Evolutionary conservation across 495 filamentous ascomycete species (phyloP).

Genomic region (Annulohypoxylon moriforme): DNA sequence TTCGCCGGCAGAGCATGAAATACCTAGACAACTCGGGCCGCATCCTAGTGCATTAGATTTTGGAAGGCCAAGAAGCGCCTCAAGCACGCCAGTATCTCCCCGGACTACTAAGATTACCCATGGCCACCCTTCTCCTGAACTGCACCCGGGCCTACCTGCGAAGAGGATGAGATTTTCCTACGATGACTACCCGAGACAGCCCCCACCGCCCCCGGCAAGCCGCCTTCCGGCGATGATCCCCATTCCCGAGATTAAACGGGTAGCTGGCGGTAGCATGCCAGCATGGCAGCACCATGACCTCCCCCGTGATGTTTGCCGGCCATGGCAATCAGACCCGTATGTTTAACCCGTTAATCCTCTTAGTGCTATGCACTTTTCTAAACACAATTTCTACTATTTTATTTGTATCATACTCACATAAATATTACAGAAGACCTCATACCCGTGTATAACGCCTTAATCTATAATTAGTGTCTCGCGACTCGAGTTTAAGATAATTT

Average conservation of each 20-base stretch:
- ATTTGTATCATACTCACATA: slow-evolving; percentile 15
- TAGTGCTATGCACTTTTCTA: not conserved
- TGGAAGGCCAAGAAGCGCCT: slow-evolving; percentile 53
- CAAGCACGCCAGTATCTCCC: slow-evolving; percentile 58
- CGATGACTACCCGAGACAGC: slow-evolving; percentile 53
- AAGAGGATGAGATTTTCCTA: slow-evolving; percentile 57
- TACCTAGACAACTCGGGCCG: slow-evolving; percentile 51
- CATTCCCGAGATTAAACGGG: slow-evolving; percentile 49
- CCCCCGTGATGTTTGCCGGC: slow-evolving; percentile 60
- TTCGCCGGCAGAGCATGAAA: slow-evolving; percentile 61
- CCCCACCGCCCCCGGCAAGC: slow-evolving; percentile 42
- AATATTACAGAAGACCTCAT: slow-evolving; percentile 70
- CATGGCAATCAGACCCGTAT: slow-evolving; percentile 75
- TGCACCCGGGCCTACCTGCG: slow-evolving; percentile 43
- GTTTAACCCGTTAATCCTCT: too few relatives aligned
- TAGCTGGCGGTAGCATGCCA: slow-evolving; percentile 25
- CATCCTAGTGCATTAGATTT: slow-evolving; percentile 47
- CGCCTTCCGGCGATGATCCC: slow-evolving; percentile 48
- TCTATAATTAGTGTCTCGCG: slow-evolving; percentile 52
- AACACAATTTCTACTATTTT: not conserved
- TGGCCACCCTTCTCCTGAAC: slow-evolving; percentile 48
- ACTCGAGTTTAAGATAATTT: not conserved
- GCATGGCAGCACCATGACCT: slow-evolving; percentile 58
- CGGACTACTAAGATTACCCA: slow-evolving; percentile 47
- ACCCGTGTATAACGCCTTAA: slow-evolving; percentile 74